Conservation (phyloP, 768 basidiomycete species). For the Termitomyces sp. region DNA sequence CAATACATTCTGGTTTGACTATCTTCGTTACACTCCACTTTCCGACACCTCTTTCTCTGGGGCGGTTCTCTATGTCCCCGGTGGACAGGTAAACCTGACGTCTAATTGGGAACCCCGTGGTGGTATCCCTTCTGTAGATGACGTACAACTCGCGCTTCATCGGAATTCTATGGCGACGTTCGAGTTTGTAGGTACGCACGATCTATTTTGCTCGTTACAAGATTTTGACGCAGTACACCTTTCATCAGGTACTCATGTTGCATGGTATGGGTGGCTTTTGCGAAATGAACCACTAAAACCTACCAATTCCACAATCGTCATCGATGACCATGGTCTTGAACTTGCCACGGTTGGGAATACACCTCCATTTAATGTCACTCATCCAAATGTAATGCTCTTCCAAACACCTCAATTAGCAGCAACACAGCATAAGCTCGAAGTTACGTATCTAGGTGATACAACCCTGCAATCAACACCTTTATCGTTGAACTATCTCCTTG, state of each 20-base stretch:
- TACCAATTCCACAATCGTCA: neutral
- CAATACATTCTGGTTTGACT: slow-evolving; percentile 6
- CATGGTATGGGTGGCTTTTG: neutral
- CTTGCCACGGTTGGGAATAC: neutral
- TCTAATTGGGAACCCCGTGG: neutral
- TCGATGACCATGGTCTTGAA: neutral
- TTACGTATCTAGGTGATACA: neutral
- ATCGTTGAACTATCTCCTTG: neutral
- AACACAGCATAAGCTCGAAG: neutral
- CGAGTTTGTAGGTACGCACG: neutral
- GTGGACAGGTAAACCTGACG: neutral
- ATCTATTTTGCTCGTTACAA: neutral
- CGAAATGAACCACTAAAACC: neutral
- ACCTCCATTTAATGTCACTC: neutral
- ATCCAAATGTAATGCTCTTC: neutral
- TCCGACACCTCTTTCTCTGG: neutral
- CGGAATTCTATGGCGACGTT: neutral
- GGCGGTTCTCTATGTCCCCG: neutral
- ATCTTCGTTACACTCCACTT: neutral
- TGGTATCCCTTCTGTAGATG: neutral
- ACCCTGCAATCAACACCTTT: neutral
- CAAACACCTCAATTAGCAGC: neutral
- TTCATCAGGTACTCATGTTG: neutral
- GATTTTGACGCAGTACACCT: neutral
- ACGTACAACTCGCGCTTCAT: neutral